Evolutionary conservation across 2,329 filamentous ascomycete genomes (phyloP).

Genomic region (Ophiostoma fasciatum): DNA sequence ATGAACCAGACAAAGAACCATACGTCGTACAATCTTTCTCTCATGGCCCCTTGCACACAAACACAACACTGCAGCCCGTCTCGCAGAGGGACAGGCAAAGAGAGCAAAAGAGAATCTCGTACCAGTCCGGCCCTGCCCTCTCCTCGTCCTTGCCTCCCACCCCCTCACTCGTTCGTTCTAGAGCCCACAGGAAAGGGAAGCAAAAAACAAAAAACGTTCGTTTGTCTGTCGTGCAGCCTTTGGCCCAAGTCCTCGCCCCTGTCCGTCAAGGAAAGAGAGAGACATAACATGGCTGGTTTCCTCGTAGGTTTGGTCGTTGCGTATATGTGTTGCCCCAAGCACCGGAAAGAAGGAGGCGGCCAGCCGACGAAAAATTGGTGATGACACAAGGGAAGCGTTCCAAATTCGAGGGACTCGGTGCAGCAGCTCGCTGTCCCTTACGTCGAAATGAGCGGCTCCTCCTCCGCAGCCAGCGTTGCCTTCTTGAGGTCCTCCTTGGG

Average conservation of each 20-base stretch:
- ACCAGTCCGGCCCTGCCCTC: no score
- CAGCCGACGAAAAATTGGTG: conserved; percentile 6
- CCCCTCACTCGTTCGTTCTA: no score
- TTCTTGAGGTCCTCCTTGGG: conserved; percentile 32
- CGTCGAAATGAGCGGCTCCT: conserved; percentile 13
- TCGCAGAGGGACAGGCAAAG: neutral
- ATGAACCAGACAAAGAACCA: neutral
- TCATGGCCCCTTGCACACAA: neutral
- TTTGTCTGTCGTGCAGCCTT: conserved; percentile 11
- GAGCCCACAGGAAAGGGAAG: neutral
- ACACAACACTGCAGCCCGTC: no score
- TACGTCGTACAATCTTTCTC: conserved; percentile 5
- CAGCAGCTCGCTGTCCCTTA: conserved; percentile 1
- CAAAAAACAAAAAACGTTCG: conserved; percentile 3
- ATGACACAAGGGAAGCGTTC: no score
- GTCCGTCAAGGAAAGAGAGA: conserved; percentile 8
- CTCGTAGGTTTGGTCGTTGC: no score
- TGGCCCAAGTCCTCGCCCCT: no score
- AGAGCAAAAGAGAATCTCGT: neutral
- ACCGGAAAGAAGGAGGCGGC: conserved; percentile 6
- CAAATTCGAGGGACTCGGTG: neutral
- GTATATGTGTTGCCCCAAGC: no score
- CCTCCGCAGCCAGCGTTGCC: conserved; percentile 8
- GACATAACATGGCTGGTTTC: conserved; percentile 5
- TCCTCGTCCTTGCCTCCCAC: no score